Conservation (phyloP, 768 basidiomycete genomes). For the Termitomyces sp. region DNA sequence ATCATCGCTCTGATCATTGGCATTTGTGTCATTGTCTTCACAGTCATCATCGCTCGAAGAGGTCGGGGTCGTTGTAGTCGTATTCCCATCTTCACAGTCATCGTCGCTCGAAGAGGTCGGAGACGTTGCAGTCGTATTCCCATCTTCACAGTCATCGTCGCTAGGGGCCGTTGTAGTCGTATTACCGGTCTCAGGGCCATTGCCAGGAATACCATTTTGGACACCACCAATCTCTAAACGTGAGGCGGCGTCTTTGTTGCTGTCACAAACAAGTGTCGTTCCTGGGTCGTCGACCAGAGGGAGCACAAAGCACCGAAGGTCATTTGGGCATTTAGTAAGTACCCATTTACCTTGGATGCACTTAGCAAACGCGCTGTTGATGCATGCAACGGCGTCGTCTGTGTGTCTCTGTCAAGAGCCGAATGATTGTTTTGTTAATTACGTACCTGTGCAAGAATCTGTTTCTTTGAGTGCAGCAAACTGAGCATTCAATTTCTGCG, state of each 20-base stretch:
- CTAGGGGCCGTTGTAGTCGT: constrained; percentile 5
- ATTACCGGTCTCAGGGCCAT: not conserved
- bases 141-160: constrained; percentile 4
- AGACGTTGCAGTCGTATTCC: constrained; percentile 2
- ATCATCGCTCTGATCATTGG: not conserved
- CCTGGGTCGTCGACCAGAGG: constrained; percentile 44
- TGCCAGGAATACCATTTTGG: constrained; percentile 27
- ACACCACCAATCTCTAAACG: constrained; percentile 39
- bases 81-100: not conserved
- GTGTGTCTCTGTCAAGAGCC: constrained; percentile 17
- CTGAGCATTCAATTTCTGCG: constrained; percentile 42
- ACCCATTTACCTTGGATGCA: constrained; percentile 36
- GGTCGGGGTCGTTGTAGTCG: constrained; percentile 6
- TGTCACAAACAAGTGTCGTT: constrained; percentile 38
- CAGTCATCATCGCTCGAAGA: constrained; percentile 4
- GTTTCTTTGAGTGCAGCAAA: constrained; percentile 37
- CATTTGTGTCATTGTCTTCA: constrained; percentile 3
- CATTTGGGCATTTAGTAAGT: constrained; percentile 27
- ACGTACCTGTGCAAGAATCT: constrained; percentile 43
- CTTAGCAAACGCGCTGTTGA: constrained; percentile 35
- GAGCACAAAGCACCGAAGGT: constrained; percentile 38
- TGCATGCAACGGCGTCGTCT: constrained; percentile 34
- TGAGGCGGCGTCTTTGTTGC: constrained; percentile 27
- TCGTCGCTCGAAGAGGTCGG: constrained; percentile 4
- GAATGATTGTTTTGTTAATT: not conserved